Evolutionary conservation across 768 basidiomycete genomes (phyloP).

Genomic region (Phylloporus sp.): DNA sequence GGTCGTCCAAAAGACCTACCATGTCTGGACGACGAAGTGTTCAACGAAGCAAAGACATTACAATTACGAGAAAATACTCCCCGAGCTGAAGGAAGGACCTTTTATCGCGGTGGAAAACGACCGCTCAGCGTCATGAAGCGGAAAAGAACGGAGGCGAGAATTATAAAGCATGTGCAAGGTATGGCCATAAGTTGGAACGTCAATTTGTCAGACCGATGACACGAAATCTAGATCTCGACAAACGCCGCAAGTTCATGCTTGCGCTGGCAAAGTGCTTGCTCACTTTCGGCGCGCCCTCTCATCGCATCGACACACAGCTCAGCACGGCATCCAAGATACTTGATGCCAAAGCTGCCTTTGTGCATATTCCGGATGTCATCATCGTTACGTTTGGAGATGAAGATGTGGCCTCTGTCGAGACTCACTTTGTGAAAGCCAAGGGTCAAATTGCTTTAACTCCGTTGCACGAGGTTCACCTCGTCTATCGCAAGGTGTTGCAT

Average conservation of each 20-base stretch:
- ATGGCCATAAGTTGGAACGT: neutral
- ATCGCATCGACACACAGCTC: conserved; percentile 87
- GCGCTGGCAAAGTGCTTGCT: conserved; percentile 84
- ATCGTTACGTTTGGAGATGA: conserved; percentile 81
- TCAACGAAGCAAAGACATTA: conserved; percentile 20
- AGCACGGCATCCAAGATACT: conserved; percentile 73
- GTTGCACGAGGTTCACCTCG: conserved; percentile 73
- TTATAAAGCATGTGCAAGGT: conserved; percentile 47
- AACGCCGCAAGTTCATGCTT: conserved; percentile 69
- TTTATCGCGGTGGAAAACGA: conserved; percentile 29
- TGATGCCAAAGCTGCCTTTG: conserved; percentile 75
- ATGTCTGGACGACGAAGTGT: conserved; percentile 22
- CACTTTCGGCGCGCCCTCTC: conserved; percentile 91
- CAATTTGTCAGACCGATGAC: neutral
- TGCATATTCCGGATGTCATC: conserved; percentile 73
- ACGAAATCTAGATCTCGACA: conserved; percentile 36
- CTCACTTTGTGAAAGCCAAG: conserved; percentile 79
- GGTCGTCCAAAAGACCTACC: conserved; percentile 9
- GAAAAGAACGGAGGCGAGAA: conserved; percentile 31
- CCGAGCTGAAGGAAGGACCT: conserved; percentile 21
- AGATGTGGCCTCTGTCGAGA: conserved; percentile 66
- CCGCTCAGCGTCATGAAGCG: conserved; percentile 29
- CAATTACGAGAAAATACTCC: conserved; percentile 17
- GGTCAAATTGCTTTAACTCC: conserved; percentile 78
- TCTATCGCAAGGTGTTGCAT: conserved; percentile 84